Conservation (phyloP, 169 alveolate species). For the Perkinsus marinus region DNA sequence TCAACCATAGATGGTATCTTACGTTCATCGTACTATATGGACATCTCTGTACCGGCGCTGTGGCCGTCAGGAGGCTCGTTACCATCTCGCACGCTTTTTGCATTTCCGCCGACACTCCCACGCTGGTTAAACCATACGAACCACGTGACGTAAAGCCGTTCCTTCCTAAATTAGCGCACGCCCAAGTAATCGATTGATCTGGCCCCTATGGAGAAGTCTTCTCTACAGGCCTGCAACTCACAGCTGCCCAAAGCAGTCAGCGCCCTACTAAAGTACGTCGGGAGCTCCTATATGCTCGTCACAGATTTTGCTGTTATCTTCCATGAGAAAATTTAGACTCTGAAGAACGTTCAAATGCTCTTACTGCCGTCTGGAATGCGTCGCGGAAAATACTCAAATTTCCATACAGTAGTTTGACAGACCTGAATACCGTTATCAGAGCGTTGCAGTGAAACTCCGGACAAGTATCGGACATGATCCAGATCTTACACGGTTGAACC, state of each 20-base stretch:
- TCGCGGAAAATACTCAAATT: too few species aligned
- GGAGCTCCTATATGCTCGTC: too few species aligned
- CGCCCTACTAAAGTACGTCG: not conserved
- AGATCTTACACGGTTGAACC: too few species aligned
- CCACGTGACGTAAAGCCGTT: not conserved
- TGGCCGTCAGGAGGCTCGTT: conserved; percentile 57
- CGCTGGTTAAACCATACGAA: not conserved
- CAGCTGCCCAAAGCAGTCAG: not conserved
- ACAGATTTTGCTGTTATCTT: too few species aligned
- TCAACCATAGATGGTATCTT: conserved; percentile 11
- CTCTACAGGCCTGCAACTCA: not conserved
- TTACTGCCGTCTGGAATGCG: too few species aligned
- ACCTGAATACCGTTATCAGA: too few species aligned
- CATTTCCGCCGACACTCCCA: conserved; percentile 22
- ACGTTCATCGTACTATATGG: conserved; percentile 58
- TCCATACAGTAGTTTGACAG: too few species aligned
- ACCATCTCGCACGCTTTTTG: conserved; percentile 76
- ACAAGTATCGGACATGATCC: too few species aligned
- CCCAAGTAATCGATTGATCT: not conserved
- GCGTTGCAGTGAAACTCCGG: too few species aligned
- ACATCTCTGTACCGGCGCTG: conserved; percentile 53
- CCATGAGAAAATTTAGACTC: too few species aligned
- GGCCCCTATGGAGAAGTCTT: not conserved
- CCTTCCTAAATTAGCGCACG: not conserved
- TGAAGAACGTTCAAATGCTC: too few species aligned